Conservation (phyloP, 208 protist species). For the Wallacemonas rigidus region DNA sequence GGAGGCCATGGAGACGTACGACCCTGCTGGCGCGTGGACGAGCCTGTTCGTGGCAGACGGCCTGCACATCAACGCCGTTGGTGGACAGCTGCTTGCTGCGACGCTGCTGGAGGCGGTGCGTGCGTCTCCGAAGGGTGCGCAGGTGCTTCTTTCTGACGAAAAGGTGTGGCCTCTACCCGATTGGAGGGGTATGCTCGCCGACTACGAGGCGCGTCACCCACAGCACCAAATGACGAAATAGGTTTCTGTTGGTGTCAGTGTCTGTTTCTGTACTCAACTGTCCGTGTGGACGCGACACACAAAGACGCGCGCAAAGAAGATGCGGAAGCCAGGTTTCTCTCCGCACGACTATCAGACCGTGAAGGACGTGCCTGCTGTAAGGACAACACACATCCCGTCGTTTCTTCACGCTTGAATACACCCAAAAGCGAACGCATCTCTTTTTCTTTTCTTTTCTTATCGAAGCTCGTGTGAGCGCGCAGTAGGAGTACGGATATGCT, state of each 20-base stretch:
- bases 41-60: conserved; percentile 35
- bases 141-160: conserved; percentile 18
- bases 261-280: too few species aligned
- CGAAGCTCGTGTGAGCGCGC: neutral
- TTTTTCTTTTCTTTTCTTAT: neutral
- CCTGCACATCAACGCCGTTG: conserved; percentile 42
- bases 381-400: too few species aligned
- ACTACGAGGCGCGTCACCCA: neutral
- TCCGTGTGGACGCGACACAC: too few species aligned
- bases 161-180: conserved; percentile 22
- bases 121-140: conserved; percentile 16
- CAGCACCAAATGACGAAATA: neutral
- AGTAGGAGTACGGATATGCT: neutral
- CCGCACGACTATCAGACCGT: too few species aligned
- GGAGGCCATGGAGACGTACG: conserved; percentile 20
- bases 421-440: too few species aligned
- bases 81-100: conserved; percentile 33
- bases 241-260: too few species aligned
- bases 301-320: too few species aligned
- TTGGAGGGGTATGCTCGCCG: conserved; percentile 15
- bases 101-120: conserved; percentile 37
- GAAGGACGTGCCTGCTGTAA: too few species aligned
- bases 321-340: too few species aligned
- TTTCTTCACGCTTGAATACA: too few species aligned
- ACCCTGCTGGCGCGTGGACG: conserved; percentile 21